Evolutionary conservation across 768 basidiomycete genomes (phyloP).

Genomic region (Agrocybe pediades): DNA sequence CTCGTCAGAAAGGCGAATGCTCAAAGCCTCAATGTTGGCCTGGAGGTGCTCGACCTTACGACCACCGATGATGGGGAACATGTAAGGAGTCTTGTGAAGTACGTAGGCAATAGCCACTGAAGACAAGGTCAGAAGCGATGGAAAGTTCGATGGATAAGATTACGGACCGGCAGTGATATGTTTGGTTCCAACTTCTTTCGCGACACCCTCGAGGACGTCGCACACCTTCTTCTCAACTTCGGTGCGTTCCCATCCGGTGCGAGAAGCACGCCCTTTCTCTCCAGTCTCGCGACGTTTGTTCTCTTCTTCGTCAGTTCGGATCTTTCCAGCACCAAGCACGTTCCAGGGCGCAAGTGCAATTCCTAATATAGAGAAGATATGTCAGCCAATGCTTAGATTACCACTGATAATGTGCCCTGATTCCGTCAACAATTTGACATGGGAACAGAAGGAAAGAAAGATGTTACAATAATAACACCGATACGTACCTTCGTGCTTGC

Average conservation of each 20-base stretch:
- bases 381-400: too few relatives aligned
- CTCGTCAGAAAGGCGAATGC: conserved; percentile 43
- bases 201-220: conserved; percentile 49
- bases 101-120: conserved; percentile 57
- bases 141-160: too few relatives aligned
- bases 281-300: conserved; percentile 24
- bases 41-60: conserved; percentile 53
- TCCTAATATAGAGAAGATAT: too few relatives aligned
- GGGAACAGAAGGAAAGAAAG: too few relatives aligned
- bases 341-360: conserved; percentile 33
- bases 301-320: conserved; percentile 54
- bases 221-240: conserved; percentile 45
- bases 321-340: conserved; percentile 40
- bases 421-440: too few relatives aligned
- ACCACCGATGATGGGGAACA: conserved; percentile 54
- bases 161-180: conserved; percentile 43
- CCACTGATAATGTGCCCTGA: too few relatives aligned
- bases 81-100: conserved; percentile 53
- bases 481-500: conserved; percentile 40
- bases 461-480: too few relatives aligned
- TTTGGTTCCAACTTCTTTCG: conserved; percentile 48
- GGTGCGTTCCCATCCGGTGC: conserved; percentile 43
- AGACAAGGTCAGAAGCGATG: not conserved
- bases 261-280: conserved; percentile 38
- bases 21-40: conserved; percentile 52